Base-by-base conservation (phyloP, 2,329 filamentous ascomycete species). In the Elsinoe perseae region DNA sequence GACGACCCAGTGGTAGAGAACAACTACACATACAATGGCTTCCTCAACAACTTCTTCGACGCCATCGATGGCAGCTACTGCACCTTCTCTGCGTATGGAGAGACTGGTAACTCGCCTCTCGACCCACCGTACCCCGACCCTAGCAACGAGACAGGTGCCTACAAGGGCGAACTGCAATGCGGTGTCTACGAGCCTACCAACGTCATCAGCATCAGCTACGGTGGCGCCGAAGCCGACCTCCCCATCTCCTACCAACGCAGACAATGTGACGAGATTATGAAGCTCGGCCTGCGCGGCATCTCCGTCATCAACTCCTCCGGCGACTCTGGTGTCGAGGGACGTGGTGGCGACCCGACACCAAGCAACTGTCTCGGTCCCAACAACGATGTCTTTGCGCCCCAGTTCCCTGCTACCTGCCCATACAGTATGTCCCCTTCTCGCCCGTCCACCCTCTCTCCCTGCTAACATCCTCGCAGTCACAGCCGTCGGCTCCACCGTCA, bases 261-360 rank as follows among this genome's bases (percentile, higher is more conserved):
- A 42, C 80, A 85, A 14, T 87, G 84, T 72, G 77, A 80, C 60
- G 71, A 83, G 64, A 82, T 85, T 63, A 80, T 78, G 56, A 77
- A 84, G 62, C 79, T 86, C 52, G 83, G 82, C 12, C 77, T 80
- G 1, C 80, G 83, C 40, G 84, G 84, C n/a, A 77, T 84, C 4
- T 80, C 79, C 0, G 73, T 86, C 8, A 69, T 86, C 25, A 80
- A 81, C 59, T 77, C 80, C 14, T 80, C 79, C 9, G 85, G 85
- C 3, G 83, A 88, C 61, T 70, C 70, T 16, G 82, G 82, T 27
- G 75, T 82, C n/a, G 79, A 78, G n/a, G 50, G 54, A 25, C 30
- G 57, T 6, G 72, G 69, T 55, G 75, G 75, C 58, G 73, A 76
- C 23, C 38, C 38, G 1, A 44, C 40, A 21, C 40, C 40, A 10